Evolutionary conservation across 2,329 filamentous ascomycete genomes (phyloP).

Genomic region (Piedraia hortae): DNA sequence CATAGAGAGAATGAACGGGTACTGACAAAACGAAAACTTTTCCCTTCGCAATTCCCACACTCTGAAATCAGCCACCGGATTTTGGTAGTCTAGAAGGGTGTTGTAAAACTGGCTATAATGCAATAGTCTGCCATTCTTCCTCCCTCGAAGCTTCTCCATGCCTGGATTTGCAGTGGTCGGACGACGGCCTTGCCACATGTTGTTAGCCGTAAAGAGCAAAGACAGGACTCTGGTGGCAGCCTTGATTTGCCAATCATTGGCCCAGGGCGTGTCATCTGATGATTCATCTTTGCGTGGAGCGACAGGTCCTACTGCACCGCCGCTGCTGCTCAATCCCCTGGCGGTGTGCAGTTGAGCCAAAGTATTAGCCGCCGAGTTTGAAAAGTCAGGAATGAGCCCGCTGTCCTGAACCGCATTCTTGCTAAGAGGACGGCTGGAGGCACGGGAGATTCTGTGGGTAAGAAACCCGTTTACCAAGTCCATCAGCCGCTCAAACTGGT

Average conservation of each 20-base stretch:
- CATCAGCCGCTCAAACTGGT: conserved; percentile 43
- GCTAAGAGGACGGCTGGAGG: conserved; percentile 37
- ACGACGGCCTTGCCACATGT: conserved; percentile 16
- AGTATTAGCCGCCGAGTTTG: conserved; percentile 30
- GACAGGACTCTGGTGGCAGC: conserved; percentile 57
- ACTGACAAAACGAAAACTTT: conserved; percentile 74
- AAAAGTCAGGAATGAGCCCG: conserved; percentile 47
- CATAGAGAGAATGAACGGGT: conserved; percentile 74
- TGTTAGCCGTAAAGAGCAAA: conserved; percentile 60
- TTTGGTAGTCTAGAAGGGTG: conserved; percentile 59
- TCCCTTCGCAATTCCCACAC: conserved; percentile 50
- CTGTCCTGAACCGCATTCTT: conserved; percentile 31
- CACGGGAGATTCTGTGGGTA: conserved; percentile 48
- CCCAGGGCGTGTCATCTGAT: conserved; percentile 30
- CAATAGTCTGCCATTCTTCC: conserved; percentile 32
- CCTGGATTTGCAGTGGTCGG: conserved; percentile 8
- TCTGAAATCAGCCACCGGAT: conserved; percentile 65
- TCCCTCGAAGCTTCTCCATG: conserved; percentile 4
- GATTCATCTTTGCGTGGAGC: conserved; percentile 25
- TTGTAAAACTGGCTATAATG: conserved; percentile 73
- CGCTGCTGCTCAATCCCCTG: conserved; percentile 27
- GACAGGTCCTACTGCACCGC: too few species aligned
- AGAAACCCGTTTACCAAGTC: conserved; percentile 56
- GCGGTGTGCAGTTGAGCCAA: conserved; percentile 52
- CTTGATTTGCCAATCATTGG: conserved; percentile 72